Base-by-base conservation (phyloP, 768 basidiomycete genomes). In the Tremella fuciformis region DNA sequence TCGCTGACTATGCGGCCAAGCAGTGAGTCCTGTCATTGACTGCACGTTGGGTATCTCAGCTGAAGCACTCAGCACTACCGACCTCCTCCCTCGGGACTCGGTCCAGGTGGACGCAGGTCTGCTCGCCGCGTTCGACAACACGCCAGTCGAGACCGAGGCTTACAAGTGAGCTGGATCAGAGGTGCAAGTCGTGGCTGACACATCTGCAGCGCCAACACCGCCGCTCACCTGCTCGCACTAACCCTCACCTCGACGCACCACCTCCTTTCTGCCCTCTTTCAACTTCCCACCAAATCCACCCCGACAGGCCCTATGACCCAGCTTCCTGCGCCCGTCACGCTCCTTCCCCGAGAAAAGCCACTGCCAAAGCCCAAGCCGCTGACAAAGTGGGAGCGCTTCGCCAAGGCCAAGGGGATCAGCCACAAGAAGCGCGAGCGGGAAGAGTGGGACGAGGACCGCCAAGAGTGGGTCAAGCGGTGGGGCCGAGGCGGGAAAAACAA, bases 341-440 rank as follows among this genome's bases (percentile, higher is more conserved):
- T 81, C 48, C 83, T 98, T 0, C 96, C 96, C 0, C 84, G 96
- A 21, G 83, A 91, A 26, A 98, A 99, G 75, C 90, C 89, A 0
- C 81, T 98, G 1, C 96, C 93, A 0, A 93, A 91, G 70, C 88
- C 88, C 1, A 96, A 94, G 78, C 86, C 87, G 8, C 85, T 82
- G 34, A 98, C 94, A 7, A 98, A 96, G 77, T 99, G 96, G 96
- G 90, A 98, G 80, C 82, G 84, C 56, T 99, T 98, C 71, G 94
- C 94, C 3, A 85, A 86, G 48, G 86, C 89, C 38, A 97, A 96
- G 80, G 96, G 96, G 38, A 98, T 98, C 70, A 84, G 85, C 70
- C 85, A 96, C 69, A 84, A 80, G 70, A 82, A 79, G 49, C 84
- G 84, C 46, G 90, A 94, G 13, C 88, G 83, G 79, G 85, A 86